Base-by-base conservation (phyloP, 2,329 filamentous ascomycete species). In the Bipolaris sorokiniana region DNA sequence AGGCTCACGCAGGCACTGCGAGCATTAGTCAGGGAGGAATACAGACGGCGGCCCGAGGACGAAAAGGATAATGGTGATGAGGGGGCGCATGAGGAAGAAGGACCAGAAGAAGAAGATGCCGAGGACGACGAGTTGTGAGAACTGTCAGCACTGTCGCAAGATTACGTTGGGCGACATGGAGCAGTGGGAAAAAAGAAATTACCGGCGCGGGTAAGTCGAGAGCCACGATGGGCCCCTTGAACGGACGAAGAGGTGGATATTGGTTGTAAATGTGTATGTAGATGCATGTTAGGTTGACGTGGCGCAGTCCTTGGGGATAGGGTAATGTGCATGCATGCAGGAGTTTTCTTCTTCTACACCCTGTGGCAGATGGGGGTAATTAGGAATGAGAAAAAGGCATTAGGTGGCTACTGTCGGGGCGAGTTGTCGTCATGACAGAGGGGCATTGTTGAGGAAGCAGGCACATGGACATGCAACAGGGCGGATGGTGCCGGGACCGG, bases 1-100 rank as follows among this genome's bases (percentile, higher is more conserved):
- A 81, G 89, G 48, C 75, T 93, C 11, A 84, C 85, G 74, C 80
- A 82, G 58, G 83, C 86, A 7, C 91, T 95, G 77, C 83, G 85
- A 52, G 80, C 81, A 7, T 80, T 94, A 2, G 82, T 86, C 71
- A 83, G 89, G 68, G 80, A 81, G 48, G 90, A 92, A 71, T 80
- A 79, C 61, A 77, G 76, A 75, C 83, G 80, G 66, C 83, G 80
- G 66, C 80, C 80, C 54, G 78, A 78, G 51, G 72, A 74, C 54
- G 62, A 34, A n/a, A n/a, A 41, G 0, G 13, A 41, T 5, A 22
- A 23, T 15, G 38, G 15, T 46, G 13, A 31, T n/a, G 47, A 46
- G 9, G 23, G 7, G 7, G 51, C 18, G 16, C 31, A 22, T 7
- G 34, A 18, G 33, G 56, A 51, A 26, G 56, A 55, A 31, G 51